Percentiles rank a stretch among this genome's conserved stretches.
phyloP scores from a whole-genome alignment of 1,139 yeast species.

The Yamadazyma songkhlaensis region DNA sequence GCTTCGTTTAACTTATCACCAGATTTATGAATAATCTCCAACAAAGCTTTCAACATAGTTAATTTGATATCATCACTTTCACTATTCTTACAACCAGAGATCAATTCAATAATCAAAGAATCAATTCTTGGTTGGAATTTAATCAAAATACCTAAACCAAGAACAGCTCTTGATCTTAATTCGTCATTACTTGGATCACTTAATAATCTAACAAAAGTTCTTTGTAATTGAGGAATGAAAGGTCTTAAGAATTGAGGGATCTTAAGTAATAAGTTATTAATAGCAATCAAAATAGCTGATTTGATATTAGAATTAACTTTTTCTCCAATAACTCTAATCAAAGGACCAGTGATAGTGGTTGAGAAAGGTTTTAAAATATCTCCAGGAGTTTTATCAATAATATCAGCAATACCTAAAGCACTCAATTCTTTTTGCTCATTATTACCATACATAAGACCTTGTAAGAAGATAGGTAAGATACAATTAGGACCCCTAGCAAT shows the following conservation, averaged over 20 bases:
- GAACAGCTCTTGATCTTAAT: slow-evolving; percentile 83
- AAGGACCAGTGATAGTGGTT: slow-evolving; percentile 93
- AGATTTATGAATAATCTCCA: slow-evolving; percentile 79
- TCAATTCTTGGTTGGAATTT: slow-evolving; percentile 92
- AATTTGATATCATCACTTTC: slow-evolving; percentile 65
- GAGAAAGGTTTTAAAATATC: slow-evolving; percentile 81
- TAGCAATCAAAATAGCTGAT: slow-evolving; percentile 84
- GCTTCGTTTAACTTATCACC: slow-evolving; percentile 75
- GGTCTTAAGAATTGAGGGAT: slow-evolving; percentile 93
- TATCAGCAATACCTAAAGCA: slow-evolving; percentile 86
- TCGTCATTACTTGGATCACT: slow-evolving; percentile 72
- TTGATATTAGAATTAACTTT: slow-evolving; percentile 87
- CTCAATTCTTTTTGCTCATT: slow-evolving; percentile 80
- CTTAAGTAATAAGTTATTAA: slow-evolving; percentile 72
- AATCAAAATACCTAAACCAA: slow-evolving; percentile 83
- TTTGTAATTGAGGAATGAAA: slow-evolving; percentile 93
- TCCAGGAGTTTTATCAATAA: slow-evolving; percentile 84
- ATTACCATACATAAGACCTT: slow-evolving; percentile 93
- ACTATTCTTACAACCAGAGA: slow-evolving; percentile 66
- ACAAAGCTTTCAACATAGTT: slow-evolving; percentile 82
- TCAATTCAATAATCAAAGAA: slow-evolving; percentile 81
- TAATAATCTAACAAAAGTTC: slow-evolving; percentile 92
- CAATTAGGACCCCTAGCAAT: slow-evolving; percentile 87
- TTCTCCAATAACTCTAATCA: slow-evolving; percentile 97
- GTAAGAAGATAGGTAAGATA: slow-evolving; percentile 85